Conservation (phyloP, 768 basidiomycete genomes). For the Lenzites betulinus region DNA sequence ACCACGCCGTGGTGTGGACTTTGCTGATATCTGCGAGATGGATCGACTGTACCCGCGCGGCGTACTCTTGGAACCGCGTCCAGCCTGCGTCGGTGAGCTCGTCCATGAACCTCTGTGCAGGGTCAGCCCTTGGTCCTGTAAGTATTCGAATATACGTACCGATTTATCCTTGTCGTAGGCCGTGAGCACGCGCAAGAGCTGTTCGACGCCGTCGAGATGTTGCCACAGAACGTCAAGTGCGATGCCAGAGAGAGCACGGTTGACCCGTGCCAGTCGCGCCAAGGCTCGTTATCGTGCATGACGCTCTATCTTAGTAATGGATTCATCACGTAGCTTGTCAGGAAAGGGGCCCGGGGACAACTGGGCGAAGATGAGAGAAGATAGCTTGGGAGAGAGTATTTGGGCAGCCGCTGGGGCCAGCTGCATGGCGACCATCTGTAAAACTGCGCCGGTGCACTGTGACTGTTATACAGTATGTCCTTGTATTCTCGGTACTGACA, state of each 20-base stretch:
- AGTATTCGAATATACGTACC: not conserved
- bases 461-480: too few relatives aligned
- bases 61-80: not conserved
- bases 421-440: too few relatives aligned
- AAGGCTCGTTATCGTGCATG: not conserved
- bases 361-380: too few relatives aligned
- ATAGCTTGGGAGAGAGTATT: too few relatives aligned
- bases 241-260: not conserved
- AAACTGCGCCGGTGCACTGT: too few relatives aligned
- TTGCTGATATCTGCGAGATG: not conserved
- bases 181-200: not conserved
- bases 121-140: not conserved
- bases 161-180: not conserved
- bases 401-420: too few relatives aligned
- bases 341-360: too few relatives aligned
- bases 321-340: too few relatives aligned
- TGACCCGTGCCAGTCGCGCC: not conserved
- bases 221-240: not conserved
- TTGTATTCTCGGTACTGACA: too few relatives aligned
- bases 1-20: not conserved
- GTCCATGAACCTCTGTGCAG: not conserved
- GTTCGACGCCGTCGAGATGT: not conserved
- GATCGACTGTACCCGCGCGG: not conserved
- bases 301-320: too few relatives aligned
- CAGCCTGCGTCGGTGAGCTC: not conserved